Evolutionary conservation across 202 grass and related monocot genomes (phyloP), one percentile per base, ranked within the genome.

Genomic region (Bolboschoenoplectus hybrid): DNA sequence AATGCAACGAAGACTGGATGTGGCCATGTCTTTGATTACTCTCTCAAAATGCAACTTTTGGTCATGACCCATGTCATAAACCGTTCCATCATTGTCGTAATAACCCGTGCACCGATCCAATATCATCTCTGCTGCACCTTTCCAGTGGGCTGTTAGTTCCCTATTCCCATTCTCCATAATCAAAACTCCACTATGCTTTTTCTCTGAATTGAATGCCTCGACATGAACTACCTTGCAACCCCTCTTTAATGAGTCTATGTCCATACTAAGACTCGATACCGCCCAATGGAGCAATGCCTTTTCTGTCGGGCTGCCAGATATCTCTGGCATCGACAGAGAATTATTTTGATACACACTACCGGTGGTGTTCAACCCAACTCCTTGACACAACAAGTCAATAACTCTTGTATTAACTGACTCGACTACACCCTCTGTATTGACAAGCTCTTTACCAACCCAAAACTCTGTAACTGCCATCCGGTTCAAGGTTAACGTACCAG

Each of bases 91-190:
- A 1, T 52, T 74, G 7, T 51, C 63, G 0, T 90, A 60, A 38
- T 89, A 97, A 65, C 19, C 52, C 0, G 87, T 86, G 86, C 95
- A 94, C 5, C 35, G 87, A 16, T 69, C 68, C 80, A 97, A n/a
- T 50, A 97, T 87, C 91, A 94, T 97, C 89, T 97, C 95, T 0
- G 95, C 95, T 0, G 95, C 92, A n/a, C 95, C 95, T 79, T 97
- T 97, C 92, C 92, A 97, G 51, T 97, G 95, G 10, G 87, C 65
- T 41, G 39, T 47, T 74, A 90, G 40, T 9, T 35, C 81, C 44
- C 80, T 71, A 6, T 76, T 81, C 0, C 4, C 56, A 35, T 85
- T 88, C 80, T 93, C 91, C 11, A 39, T 71, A 39, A 94, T 8
- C 51, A 93, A 20, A 40, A 97, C 86, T 44, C 92, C 95, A 36